phyloP scores from a whole-genome alignment of 768 basidiomycete species.

The Leccinum imitatum region DNA sequence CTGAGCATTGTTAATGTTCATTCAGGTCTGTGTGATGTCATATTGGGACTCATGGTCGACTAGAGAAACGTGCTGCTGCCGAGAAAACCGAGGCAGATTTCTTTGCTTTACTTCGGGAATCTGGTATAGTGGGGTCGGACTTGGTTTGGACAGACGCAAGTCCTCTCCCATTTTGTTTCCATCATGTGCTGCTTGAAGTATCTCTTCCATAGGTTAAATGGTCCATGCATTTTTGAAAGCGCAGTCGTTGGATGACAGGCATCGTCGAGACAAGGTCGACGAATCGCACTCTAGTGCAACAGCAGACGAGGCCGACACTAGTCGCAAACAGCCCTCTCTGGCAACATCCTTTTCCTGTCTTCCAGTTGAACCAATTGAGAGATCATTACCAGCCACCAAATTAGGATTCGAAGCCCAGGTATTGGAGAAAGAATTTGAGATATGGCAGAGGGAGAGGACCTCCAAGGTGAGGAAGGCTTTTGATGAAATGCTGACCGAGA shows the following conservation, averaged over 20 bases:
- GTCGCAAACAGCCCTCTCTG: conserved; percentile 52
- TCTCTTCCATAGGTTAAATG: conserved; percentile 60
- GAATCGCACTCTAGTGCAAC: conserved; percentile 9
- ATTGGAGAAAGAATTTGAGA: conserved; percentile 67
- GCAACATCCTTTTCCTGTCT: conserved; percentile 63
- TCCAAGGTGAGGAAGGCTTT: conserved; percentile 67
- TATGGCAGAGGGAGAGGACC: conserved; percentile 73
- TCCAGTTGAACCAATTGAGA: conserved; percentile 55
- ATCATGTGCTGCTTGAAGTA: conserved; percentile 2
- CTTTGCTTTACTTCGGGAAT: conserved; percentile 72
- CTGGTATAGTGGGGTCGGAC: conserved; percentile 47
- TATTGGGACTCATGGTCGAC: neutral
- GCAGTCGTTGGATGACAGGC: conserved; percentile 24
- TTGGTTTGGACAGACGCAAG: conserved; percentile 79
- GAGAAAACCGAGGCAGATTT: conserved; percentile 87
- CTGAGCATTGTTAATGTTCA: too few relatives aligned
- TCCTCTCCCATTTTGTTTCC: conserved; percentile 1
- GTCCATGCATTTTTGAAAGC: conserved; percentile 71
- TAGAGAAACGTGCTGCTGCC: conserved; percentile 79
- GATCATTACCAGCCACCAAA: conserved; percentile 61
- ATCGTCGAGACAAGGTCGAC: conserved; percentile 1
- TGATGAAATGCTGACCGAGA: conserved; percentile 84
- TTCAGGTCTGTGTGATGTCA: neutral
- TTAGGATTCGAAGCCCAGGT: conserved; percentile 49
- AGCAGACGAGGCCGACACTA: conserved; percentile 24